Conservation (phyloP, 805 yeast species). For the Vanderwaltozyma yarrowii region DNA sequence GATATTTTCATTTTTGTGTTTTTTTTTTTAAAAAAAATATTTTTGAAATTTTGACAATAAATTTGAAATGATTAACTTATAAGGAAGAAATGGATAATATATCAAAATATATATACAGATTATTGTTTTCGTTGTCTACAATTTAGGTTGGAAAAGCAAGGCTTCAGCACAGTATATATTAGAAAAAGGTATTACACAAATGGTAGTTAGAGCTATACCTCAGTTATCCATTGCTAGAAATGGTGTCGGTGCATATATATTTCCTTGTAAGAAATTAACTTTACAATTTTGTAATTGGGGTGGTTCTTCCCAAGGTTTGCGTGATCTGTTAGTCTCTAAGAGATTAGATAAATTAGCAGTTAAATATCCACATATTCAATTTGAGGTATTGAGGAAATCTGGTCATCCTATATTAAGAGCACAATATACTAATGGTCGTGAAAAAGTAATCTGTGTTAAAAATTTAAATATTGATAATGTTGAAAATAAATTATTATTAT, state of each 20-base stretch:
- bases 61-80: too few species aligned
- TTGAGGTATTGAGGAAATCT: slow-evolving; percentile 53
- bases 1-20: too few species aligned
- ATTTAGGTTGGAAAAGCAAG: too few species aligned
- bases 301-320: slow-evolving; percentile 80
- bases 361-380: slow-evolving; percentile 55
- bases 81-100: too few species aligned
- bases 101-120: too few species aligned
- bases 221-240: slow-evolving; percentile 56
- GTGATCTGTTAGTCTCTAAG: slow-evolving; percentile 49
- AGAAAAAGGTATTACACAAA: too few species aligned
- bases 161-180: too few species aligned
- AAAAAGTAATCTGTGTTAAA: slow-evolving; percentile 63
- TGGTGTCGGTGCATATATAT: slow-evolving; percentile 65
- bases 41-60: too few species aligned
- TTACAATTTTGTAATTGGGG: slow-evolving; percentile 92
- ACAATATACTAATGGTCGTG: slow-evolving; percentile 38
- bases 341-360: slow-evolving; percentile 47
- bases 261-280: slow-evolving; percentile 65
- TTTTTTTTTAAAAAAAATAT: too few species aligned
- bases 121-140: too few species aligned
- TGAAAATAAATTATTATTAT: slow-evolving; percentile 49
- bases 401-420: slow-evolving; percentile 80
- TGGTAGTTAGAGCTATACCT: slow-evolving; percentile 46
- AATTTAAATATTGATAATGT: slow-evolving; percentile 58